Base-by-base conservation (phyloP, 331 rosid genomes). In the Telfairia occidentalis region DNA sequence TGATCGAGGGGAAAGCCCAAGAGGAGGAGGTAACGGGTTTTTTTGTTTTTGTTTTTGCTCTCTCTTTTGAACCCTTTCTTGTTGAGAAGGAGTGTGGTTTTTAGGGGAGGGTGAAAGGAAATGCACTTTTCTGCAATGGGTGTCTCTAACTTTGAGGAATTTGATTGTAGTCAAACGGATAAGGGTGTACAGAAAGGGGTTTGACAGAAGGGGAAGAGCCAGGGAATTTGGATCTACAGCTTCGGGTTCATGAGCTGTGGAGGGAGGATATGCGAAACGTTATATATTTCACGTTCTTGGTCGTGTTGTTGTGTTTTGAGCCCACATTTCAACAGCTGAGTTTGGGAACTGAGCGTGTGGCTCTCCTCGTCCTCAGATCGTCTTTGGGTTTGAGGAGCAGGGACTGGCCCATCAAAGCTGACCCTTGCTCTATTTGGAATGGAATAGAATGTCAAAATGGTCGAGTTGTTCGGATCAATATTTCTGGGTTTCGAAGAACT, bases 331-430 rank as follows among this genome's bases (percentile, higher is more conserved):
- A 83, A 75, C 97, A 91, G 81, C 82, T 82, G 85, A 88, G 81
- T 88, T 91, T 85, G 16, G 9, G 74, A 16, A 24, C 75, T 32
- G 97, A 90, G 78, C 65, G 74, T 37, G 82, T 19, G 46, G 90
- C 97, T 64, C 82, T 94, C 26, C 83, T 86, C 9, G 78, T 86
- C 78, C 91, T 94, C 53, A 83, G 98, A 73, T 85, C 87, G 73
- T 91, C 98, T 15, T 74, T 94, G 75, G 97, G 98, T n/a, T 75
- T 94, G 78, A 87, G 96, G 76, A 76, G 85, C 87, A 87, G 28
- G 81, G 98, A 91, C 55, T 94, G 97, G 98, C 98, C 98, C 35
- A 77, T 67, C 73, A 94, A 89, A 70, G 80, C 84, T 7, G 95
- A 94, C 89, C 97, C 95, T 53, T 94, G 98, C 77, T 59, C 71